phyloP scores from a whole-genome alignment of 2,329 filamentous ascomycete species.

The Pseudocercospora vitis region DNA sequence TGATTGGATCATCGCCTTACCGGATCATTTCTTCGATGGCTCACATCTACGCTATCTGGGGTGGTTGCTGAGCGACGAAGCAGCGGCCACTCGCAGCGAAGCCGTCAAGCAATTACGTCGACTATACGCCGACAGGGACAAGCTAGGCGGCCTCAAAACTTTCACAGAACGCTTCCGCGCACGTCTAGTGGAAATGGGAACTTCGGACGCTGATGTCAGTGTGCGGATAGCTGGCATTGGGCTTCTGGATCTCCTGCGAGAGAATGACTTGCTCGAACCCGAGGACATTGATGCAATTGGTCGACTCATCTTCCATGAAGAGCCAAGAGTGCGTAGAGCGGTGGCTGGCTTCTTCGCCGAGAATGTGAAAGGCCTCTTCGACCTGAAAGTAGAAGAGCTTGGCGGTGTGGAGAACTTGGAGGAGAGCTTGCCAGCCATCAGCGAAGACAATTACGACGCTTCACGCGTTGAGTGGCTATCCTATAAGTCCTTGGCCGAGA shows the following conservation, averaged over 20 bases:
- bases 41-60: conserved; percentile 89
- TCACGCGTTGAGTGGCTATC: conserved; percentile 84
- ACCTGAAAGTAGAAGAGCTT: conserved; percentile 77
- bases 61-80: conserved; percentile 87
- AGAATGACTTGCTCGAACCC: conserved; percentile 83
- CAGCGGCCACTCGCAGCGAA: conserved; percentile 73
- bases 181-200: conserved; percentile 89
- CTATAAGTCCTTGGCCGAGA: conserved; percentile 85
- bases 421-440: conserved; percentile 71
- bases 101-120: conserved; percentile 79
- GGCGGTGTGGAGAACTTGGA: conserved; percentile 75
- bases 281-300: conserved; percentile 87
- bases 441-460: conserved; percentile 60
- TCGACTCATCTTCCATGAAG: conserved; percentile 83
- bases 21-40: conserved; percentile 86
- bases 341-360: conserved; percentile 88
- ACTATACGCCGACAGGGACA: conserved; percentile 77
- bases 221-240: conserved; percentile 80
- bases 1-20: conserved; percentile 81
- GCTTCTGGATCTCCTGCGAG: conserved; percentile 76
- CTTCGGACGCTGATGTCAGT: conserved; percentile 74
- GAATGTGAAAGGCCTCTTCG: conserved; percentile 78
- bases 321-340: conserved; percentile 79
- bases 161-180: conserved; percentile 91
- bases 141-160: conserved; percentile 72